Evolutionary conservation across 208 protist genomes (phyloP).

Genomic region (Naegleria fowleri): DNA sequence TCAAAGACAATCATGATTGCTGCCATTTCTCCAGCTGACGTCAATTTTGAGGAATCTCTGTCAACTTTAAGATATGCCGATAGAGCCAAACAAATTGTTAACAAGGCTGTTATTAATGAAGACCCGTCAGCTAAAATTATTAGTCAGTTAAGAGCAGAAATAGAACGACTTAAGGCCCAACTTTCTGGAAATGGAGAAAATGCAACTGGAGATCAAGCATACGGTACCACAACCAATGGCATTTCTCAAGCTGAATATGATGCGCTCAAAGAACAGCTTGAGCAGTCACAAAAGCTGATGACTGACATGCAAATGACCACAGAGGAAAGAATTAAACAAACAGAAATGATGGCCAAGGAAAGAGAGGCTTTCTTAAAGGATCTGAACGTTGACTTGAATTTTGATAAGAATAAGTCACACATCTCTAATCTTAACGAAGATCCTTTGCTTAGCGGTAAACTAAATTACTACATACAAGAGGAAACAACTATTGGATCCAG

Average conservation of each 20-base stretch:
- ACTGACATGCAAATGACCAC: constrained; percentile 24
- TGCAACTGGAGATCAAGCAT: constrained; percentile 31
- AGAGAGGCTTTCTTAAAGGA: background rate
- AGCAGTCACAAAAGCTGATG: constrained; percentile 4
- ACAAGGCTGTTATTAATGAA: constrained; percentile 60
- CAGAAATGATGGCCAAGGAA: background rate
- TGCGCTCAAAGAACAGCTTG: background rate
- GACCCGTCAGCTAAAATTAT: constrained; percentile 51
- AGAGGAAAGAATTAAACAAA: constrained; percentile 19
- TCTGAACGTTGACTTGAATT: background rate
- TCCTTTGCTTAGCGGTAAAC: background rate
- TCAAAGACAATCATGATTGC: constrained; percentile 46
- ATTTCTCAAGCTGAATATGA: background rate
- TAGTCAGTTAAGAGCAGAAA: constrained; percentile 52
- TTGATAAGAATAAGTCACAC: background rate
- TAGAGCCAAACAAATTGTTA: constrained; percentile 56
- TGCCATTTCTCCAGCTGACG: constrained; percentile 41
- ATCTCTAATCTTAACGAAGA: constrained; percentile 14
- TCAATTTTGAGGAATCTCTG: constrained; percentile 48
- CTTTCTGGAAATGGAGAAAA: constrained; percentile 21
- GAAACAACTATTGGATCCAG: background rate
- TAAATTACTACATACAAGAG: background rate
- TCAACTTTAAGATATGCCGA: constrained; percentile 44
- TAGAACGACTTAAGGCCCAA: constrained; percentile 36
- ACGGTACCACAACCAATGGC: background rate